These are phyloP conservation scores for Neofusicoccum sp. DNA, from an alignment of 2,329 filamentous ascomycete species.

Conservation along the genomic window DNA sequence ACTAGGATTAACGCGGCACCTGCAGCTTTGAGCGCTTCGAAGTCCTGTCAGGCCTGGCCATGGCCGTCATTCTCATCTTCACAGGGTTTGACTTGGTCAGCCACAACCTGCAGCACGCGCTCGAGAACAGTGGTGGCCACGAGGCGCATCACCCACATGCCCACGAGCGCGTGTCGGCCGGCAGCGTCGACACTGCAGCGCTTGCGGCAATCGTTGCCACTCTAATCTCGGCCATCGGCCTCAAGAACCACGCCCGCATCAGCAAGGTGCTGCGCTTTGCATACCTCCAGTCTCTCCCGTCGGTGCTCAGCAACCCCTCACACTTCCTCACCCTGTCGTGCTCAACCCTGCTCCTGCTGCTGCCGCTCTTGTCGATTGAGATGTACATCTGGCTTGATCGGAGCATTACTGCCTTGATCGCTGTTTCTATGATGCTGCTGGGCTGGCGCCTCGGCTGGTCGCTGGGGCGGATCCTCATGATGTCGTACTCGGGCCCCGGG, in stretches of 20 bases:
- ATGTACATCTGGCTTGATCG: conserved; percentile 84
- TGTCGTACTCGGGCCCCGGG: conserved; percentile 72
- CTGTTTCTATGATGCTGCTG: conserved; percentile 84
- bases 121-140: conserved; percentile 73
- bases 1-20: neutral
- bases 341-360: conserved; percentile 74
- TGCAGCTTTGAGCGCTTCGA: conserved; percentile 79
- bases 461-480: conserved; percentile 90
- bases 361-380: conserved; percentile 80
- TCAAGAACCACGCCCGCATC: conserved; percentile 90
- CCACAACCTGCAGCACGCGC: conserved; percentile 89
- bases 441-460: conserved; percentile 82
- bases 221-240: conserved; percentile 79
- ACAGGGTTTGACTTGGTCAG: conserved; percentile 95
- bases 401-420: conserved; percentile 77
- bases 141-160: conserved; percentile 59
- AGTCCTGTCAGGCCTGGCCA: conserved; percentile 91
- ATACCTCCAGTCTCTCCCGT: conserved; percentile 74
- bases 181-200: conserved; percentile 79
- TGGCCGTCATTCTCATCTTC: conserved; percentile 95
- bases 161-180: conserved; percentile 69
- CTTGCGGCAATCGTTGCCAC: conserved; percentile 82
- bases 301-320: conserved; percentile 89
- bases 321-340: conserved; percentile 93
- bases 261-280: conserved; percentile 87